phyloP scores from a whole-genome alignment of 352 stramenopile species.

The Globisporangium carolinianum region DNA sequence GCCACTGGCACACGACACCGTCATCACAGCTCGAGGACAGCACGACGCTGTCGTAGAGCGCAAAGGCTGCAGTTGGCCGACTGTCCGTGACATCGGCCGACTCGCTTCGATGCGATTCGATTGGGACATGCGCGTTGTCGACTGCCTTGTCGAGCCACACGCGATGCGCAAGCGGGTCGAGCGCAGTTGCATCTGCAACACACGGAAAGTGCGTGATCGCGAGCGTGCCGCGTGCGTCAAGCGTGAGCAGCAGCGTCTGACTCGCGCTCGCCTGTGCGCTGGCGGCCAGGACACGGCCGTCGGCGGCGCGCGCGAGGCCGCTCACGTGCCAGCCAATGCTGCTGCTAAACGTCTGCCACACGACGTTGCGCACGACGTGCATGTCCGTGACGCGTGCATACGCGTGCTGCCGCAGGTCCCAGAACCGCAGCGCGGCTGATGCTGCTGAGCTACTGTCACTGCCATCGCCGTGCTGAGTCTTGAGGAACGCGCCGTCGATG shows the following conservation, averaged over 20 bases:
- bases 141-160: slow-evolving; percentile 17
- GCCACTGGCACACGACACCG: slow-evolving; percentile 65
- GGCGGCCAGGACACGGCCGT: neutral
- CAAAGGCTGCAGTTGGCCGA: slow-evolving; percentile 27
- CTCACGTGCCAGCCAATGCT: slow-evolving; percentile 40
- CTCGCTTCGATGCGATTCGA: neutral
- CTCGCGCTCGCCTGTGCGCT: slow-evolving; percentile 9
- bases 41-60: slow-evolving; percentile 49
- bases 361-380: slow-evolving; percentile 27
- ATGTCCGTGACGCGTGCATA: slow-evolving; percentile 45
- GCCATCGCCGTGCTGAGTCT: slow-evolving; percentile 32
- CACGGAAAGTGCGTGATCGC: slow-evolving; percentile 16
- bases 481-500: slow-evolving; percentile 45
- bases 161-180: slow-evolving; percentile 2
- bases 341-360: slow-evolving; percentile 49
- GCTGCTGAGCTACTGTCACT: no score
- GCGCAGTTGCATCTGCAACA: neutral
- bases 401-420: slow-evolving; percentile 44
- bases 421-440: slow-evolving; percentile 30
- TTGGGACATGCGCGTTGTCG: slow-evolving; percentile 1
- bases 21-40: slow-evolving; percentile 39
- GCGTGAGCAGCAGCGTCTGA: slow-evolving; percentile 10
- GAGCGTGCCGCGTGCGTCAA: slow-evolving; percentile 8
- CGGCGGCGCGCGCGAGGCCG: neutral
- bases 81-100: neutral